Conservation (phyloP, 1,284 basidiomycete genomes). For the Sporisorium graminicola region DNA sequence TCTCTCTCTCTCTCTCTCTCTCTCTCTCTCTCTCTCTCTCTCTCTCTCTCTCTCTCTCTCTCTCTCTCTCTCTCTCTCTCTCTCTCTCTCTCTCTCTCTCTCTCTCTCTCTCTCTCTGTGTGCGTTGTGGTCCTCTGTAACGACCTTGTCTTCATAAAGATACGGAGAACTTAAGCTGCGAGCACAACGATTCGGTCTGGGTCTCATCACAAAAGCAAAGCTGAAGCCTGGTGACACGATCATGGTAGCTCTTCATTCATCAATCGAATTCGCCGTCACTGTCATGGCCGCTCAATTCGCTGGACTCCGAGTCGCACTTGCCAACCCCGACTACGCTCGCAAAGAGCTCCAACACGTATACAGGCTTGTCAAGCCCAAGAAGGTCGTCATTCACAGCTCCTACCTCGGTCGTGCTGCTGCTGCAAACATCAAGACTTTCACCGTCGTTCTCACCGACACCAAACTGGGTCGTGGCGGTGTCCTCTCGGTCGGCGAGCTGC, state of each 20-base stretch:
- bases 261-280: slow-evolving; percentile 48
- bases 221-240: slow-evolving; percentile 50
- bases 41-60: too few species aligned
- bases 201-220: slow-evolving; percentile 35
- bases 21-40: too few species aligned
- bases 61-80: too few species aligned
- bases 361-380: slow-evolving; percentile 40
- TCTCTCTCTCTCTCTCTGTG: too few species aligned
- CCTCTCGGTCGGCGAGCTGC: slow-evolving; percentile 22
- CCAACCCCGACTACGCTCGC: slow-evolving; percentile 43
- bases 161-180: slow-evolving; percentile 45
- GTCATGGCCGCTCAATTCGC: slow-evolving; percentile 47
- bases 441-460: slow-evolving; percentile 30
- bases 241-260: slow-evolving; percentile 35
- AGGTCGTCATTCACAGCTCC: slow-evolving; percentile 34
- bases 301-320: slow-evolving; percentile 44
- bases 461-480: slow-evolving; percentile 28
- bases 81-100: too few species aligned
- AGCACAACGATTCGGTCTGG: slow-evolving; percentile 44
- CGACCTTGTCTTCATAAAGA: slow-evolving; percentile 1
- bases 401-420: slow-evolving; percentile 20
- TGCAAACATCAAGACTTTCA: slow-evolving; percentile 30
- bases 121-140: too few species aligned
- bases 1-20: too few species aligned
- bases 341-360: slow-evolving; percentile 47